Base-by-base conservation (phyloP, 2,329 filamentous ascomycete genomes). In the Xylaria sp. region DNA sequence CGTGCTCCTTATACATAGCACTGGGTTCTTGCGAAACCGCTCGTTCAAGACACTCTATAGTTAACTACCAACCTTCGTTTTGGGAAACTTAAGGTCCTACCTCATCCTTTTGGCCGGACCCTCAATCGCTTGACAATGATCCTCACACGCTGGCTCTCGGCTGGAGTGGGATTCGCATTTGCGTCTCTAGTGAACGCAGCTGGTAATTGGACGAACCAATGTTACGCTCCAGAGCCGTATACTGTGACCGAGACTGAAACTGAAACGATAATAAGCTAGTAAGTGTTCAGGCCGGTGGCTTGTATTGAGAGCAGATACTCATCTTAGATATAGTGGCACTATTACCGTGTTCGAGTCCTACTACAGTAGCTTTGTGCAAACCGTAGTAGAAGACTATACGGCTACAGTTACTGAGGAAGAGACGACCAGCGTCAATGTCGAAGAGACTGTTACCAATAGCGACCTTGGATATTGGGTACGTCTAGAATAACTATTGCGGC, bases 201-300 rank as follows among this genome's bases (percentile, higher is more conserved):
- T 51, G 33, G n/a, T 15, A 79, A 59, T 76, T 61, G 31, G 15
- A 36, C 56, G 40, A 63, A 62, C 40, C 69, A 69, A 64, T 70
- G 65, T 62, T 28, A 66, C 36, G 28, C 51, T 46, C 38, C 42
- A 23, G 49, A 61, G 53, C 51, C 65, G 31, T 66, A 66, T 59
- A 75, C 70, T 31, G 56, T 73, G 42, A 75, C 72, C 15, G 69
- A 71, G 31, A 75, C 71, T 4, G 66, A 74, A 59, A 77, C 74
- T 7, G 60, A 72, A 59, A 73, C 70, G 13, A 65, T 70, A 44
- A 74, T 71, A 28, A 68, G 65, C 48, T 74, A 65, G 63, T 72
- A 72, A 57, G 71, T 59, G 6, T 33, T 26, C 65, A 65, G 17
- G 46, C 63, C 17, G 63, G 60, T 68, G 63, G 48, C 59, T 69